These are phyloP conservation scores for Galerina sulciceps DNA, from an alignment of 768 basidiomycete genomes.

Conservation along the genomic window DNA sequence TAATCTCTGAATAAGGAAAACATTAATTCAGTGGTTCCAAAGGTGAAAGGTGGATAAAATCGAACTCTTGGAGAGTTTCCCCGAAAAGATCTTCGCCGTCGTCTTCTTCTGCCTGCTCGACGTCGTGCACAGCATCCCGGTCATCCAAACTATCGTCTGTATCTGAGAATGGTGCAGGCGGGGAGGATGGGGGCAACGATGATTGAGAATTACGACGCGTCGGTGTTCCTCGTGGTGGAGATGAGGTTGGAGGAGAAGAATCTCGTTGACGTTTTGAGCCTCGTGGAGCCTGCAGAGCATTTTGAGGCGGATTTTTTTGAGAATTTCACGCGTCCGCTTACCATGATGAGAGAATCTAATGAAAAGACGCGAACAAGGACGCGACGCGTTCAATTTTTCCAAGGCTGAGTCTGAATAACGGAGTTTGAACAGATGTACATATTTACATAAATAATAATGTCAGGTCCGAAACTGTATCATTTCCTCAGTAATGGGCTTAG, in stretches of 20 bases:
- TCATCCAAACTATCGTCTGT: slow-evolving; percentile 83
- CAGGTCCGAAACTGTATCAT: slow-evolving; percentile 15
- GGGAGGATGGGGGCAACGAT: slow-evolving; percentile 86
- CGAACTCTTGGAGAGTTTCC: slow-evolving; percentile 73
- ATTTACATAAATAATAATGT: background rate
- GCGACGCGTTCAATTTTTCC: slow-evolving; percentile 41
- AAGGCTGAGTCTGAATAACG: slow-evolving; percentile 32
- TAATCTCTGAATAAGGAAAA: slow-evolving; percentile 67
- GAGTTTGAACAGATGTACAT: slow-evolving; percentile 42
- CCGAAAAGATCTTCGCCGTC: slow-evolving; percentile 94
- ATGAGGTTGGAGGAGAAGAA: slow-evolving; percentile 56
- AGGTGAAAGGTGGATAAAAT: slow-evolving; percentile 1
- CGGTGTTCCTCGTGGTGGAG: slow-evolving; percentile 46
- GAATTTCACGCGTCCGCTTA: slow-evolving; percentile 26
- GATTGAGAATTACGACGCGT: slow-evolving; percentile 65
- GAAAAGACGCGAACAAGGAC: slow-evolving; percentile 39
- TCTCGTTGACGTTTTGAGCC: slow-evolving; percentile 69
- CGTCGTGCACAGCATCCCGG: slow-evolving; percentile 64
- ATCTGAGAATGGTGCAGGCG: slow-evolving; percentile 83
- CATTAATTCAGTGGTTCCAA: slow-evolving; percentile 15
- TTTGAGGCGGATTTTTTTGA: slow-evolving; percentile 13
- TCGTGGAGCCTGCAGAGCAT: slow-evolving; percentile 40
- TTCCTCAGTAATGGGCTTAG: slow-evolving; percentile 38
- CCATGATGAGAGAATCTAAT: slow-evolving; percentile 38
- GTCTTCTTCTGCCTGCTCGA: slow-evolving; percentile 72